phyloP scores from a whole-genome alignment of 148 eudicot genomes.

The Vaccinium vitisidaea region DNA sequence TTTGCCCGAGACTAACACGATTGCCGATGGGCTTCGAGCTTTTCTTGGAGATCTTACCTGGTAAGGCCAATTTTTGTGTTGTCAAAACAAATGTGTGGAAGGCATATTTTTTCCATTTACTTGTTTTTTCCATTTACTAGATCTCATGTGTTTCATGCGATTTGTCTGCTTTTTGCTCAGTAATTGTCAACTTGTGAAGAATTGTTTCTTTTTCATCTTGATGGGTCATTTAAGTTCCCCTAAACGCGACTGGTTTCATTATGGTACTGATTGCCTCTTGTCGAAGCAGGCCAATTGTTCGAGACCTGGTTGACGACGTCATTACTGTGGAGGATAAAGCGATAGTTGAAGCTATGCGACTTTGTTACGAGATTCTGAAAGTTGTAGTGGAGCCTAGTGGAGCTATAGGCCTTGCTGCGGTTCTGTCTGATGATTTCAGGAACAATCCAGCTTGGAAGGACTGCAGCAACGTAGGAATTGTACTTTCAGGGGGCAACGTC shows the following conservation, averaged over 20 bases:
- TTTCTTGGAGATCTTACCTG: slow-evolving; percentile 88
- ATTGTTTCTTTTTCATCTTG: background rate
- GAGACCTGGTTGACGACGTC: slow-evolving; percentile 81
- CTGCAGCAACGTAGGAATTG: slow-evolving; percentile 63
- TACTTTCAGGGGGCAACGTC: slow-evolving; percentile 89
- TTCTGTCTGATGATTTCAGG: slow-evolving; percentile 66
- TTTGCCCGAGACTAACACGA: slow-evolving; percentile 65
- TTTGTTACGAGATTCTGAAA: slow-evolving; percentile 85
- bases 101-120: background rate
- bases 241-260: background rate
- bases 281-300: slow-evolving; percentile 74
- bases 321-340: slow-evolving; percentile 79
- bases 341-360: slow-evolving; percentile 76
- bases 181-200: background rate
- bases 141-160: background rate
- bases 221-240: background rate
- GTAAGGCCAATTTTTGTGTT: slow-evolving; percentile 38
- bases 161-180: background rate
- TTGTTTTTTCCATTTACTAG: background rate
- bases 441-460: slow-evolving; percentile 56
- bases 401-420: slow-evolving; percentile 90
- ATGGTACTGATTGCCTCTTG: background rate
- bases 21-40: slow-evolving; percentile 97
- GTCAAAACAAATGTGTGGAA: background rate
- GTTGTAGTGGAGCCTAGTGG: slow-evolving; percentile 94